These are phyloP conservation scores for Poa annua DNA, from an alignment of 176 grass and related monocot species.

Conservation along the genomic window DNA sequence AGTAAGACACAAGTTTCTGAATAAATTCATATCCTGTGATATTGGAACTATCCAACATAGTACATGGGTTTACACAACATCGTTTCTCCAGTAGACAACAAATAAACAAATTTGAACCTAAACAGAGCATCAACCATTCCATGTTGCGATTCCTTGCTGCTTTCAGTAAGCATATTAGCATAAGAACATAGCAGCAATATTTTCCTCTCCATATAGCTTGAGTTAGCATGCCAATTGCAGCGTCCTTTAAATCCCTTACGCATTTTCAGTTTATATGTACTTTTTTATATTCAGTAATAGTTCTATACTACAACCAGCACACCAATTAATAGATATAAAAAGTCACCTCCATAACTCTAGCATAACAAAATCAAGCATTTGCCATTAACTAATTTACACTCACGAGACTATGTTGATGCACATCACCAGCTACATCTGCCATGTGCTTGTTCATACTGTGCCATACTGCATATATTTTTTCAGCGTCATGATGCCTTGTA, in stretches of 20 bases:
- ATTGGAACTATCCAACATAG: neutral
- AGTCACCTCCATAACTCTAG: neutral
- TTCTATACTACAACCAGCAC: neutral
- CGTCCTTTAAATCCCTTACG: neutral
- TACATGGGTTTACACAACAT: neutral
- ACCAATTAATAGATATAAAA: slow-evolving; percentile 4
- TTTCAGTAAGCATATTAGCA: slow-evolving; percentile 30
- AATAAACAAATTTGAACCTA: neutral
- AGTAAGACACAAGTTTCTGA: neutral
- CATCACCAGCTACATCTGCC: slow-evolving; percentile 47
- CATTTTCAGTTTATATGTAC: neutral
- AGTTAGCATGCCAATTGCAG: neutral
- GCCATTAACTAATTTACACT: slow-evolving; percentile 37
- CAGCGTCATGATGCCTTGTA: slow-evolving; percentile 57
- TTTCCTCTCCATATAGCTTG: neutral
- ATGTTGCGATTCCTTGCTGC: neutral
- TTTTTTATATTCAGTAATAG: neutral
- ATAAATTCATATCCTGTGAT: neutral
- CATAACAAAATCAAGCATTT: slow-evolving; percentile 22
- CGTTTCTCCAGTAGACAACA: neutral
- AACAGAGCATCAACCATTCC: neutral
- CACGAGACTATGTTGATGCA: slow-evolving; percentile 23
- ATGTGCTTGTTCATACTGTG: slow-evolving; percentile 60
- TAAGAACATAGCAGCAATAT: neutral
- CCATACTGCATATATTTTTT: slow-evolving; percentile 65